Evolutionary conservation across 2,329 filamentous ascomycete species (phyloP), one percentile per base, ranked within the genome.

Genomic region (Colletotrichum sp.): DNA sequence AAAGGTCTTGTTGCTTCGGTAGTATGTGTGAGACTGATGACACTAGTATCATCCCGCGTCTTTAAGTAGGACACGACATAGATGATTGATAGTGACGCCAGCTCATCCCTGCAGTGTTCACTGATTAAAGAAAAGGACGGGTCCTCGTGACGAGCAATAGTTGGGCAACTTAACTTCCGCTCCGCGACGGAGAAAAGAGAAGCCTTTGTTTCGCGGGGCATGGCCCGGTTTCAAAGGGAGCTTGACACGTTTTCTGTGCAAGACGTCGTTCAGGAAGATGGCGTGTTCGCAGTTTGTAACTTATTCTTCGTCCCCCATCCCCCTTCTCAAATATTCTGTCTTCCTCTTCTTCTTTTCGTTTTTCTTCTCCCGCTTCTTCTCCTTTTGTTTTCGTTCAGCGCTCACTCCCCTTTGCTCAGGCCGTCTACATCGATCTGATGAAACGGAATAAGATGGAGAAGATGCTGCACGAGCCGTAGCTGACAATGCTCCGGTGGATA

Each of bases 41-140:
- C 1, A 15, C 34, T 34, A 15, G 13, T 34, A 34, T 34, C 13
- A 34, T 34, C 13, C 13, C 6, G 13, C 0, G 34, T 34, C 34
- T 34, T 13, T 34, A 15, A 34, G 13, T 1, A 34, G 34, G 34
- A 34, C 13, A 34, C 34, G 0, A 34, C 3, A 15, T 15, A 7
- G 13, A 15, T 13, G 6, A 34, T 34, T 15, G 2, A 34, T 1
- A 34, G 34, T 34, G 34, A 34, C 34, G 34, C 34, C 34, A 34
- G 15, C 34, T 34, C 0, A 34, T 34, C 2, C 1, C 13, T 34
- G 34, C 15, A 0, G 13, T 34, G 0, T 34, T 0, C 13, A 4
- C 13, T 34, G 13, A 1, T 34, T 34, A 7, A 34, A 34, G 34
- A 34, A 34, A 34, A 34, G 1, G 6, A 34, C 6, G 34, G 13